These are phyloP conservation scores for Candida montana DNA, from an alignment of 805 yeast species.

Conservation along the genomic window DNA sequence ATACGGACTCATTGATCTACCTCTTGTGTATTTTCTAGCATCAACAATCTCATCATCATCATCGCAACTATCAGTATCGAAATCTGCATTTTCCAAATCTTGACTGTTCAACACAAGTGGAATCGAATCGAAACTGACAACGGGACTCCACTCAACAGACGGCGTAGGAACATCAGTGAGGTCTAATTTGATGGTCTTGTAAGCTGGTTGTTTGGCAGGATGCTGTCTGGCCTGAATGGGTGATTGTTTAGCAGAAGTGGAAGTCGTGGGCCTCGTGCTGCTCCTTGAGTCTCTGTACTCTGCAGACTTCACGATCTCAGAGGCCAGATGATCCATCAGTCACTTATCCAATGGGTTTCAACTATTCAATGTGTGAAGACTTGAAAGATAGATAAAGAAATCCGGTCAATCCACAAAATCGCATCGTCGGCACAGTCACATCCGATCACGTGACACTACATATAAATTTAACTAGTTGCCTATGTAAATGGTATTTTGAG, in stretches of 20 bases:
- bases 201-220: background rate
- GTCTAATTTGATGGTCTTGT: background rate
- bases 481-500: no score
- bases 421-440: no score
- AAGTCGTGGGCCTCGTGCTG: no score
- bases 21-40: background rate
- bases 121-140: slow-evolving; percentile 8
- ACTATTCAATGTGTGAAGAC: no score
- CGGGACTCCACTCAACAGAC: slow-evolving; percentile 1
- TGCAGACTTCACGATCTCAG: no score
- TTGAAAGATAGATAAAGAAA: no score
- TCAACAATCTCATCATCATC: background rate
- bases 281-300: no score
- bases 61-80: background rate
- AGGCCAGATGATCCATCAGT: no score
- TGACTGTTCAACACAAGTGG: slow-evolving; percentile 5
- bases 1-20: slow-evolving; percentile 4
- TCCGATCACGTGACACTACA: no score
- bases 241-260: background rate
- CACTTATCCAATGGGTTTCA: no score
- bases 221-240: background rate
- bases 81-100: background rate
- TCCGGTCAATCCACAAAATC: no score
- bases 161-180: background rate
- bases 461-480: no score